Conservation (phyloP, 148 eudicot species). For the Chenopodium berlandieri region DNA sequence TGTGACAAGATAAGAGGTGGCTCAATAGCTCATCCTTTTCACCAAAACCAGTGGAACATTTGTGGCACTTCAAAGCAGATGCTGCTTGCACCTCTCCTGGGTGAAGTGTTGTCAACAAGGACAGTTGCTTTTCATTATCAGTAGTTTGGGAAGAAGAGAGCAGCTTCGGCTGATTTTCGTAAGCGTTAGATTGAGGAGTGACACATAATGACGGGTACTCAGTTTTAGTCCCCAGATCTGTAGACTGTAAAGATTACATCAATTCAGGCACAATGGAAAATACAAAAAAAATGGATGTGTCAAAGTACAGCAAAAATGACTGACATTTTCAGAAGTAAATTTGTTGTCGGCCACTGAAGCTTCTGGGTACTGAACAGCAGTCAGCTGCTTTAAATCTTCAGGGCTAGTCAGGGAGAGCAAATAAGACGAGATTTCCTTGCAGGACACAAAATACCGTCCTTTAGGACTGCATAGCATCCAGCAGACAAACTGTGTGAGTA, state of each 20-base stretch:
- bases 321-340: constrained; percentile 46
- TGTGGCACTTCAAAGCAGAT: constrained; percentile 50
- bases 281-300: not conserved
- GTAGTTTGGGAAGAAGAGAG: constrained; percentile 13
- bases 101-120: constrained; percentile 29
- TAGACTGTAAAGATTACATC: constrained; percentile 38
- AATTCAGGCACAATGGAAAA: constrained; percentile 3
- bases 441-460: constrained; percentile 74
- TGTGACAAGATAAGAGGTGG: constrained; percentile 61
- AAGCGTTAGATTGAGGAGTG: constrained; percentile 27
- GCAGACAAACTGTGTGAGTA: constrained; percentile 27
- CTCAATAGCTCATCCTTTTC: constrained; percentile 57
- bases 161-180: constrained; percentile 32
- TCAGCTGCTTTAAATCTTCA: constrained; percentile 37
- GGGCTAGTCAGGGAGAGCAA: constrained; percentile 63
- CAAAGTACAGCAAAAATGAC: constrained; percentile 26
- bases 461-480: constrained; percentile 61
- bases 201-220: constrained; percentile 29
- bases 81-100: constrained; percentile 29
- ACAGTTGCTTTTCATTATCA: constrained; percentile 41
- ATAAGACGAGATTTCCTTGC: constrained; percentile 89
- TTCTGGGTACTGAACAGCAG: constrained; percentile 27
- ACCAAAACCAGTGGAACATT: constrained; percentile 51
- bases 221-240: constrained; percentile 25
- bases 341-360: constrained; percentile 26